Evolutionary conservation across 345 rosid genomes (phyloP), one percentile per base, ranked within the genome.

Genomic region (Anacardium occidentale): DNA sequence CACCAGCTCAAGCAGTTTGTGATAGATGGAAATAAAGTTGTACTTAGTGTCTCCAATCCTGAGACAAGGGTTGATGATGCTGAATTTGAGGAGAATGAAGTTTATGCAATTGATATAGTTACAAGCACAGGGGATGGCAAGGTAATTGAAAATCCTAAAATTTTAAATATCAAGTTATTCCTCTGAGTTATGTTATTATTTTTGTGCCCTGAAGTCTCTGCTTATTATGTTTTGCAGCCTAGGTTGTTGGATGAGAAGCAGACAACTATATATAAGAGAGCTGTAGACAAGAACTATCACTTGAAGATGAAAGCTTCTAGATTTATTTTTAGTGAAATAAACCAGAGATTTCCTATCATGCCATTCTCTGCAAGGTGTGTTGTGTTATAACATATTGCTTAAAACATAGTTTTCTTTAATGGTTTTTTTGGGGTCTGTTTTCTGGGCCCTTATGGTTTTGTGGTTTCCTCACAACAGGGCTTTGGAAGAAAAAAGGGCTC

Each of bases 231-330:
- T 74, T 75, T 83, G 82, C 90, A 93, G 99, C 99, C 99, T 1
- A 93, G 84, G 82, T 81, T 96, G 54, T 77, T 96, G 78, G 98
- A 96, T 66, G 98, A 96, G 88, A 93, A 86, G 82, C 94, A 91
- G 72, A 93, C 99, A 2, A 96, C 98, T 52, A 74, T 96, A 60
- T 96, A 96, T 74, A 93, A 88, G 85, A 91, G 92, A 79, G 98
- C 96, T 18, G 93, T 86, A 57, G 85, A 83, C 84, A 85, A 82
- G 78, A 90, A 77, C 66, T 96, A 96, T 84, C 96, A 91, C 78
- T 83, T 96, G 83, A 96, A 91, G 75, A 91, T 96, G 99, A 96
- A 93, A 83, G 90, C 99, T 54, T 96, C 99, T 65, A 85, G 99
- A 79, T 96, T 96, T 83, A 91, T 91, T 74, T 85, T 91, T 80